A percentile compares a stretch with the other conserved stretches of the same genome.
These are phyloP conservation scores for Tolypocladium cylindrosporum DNA, from an alignment of 2,329 filamentous ascomycete genomes.

Conservation along the genomic window DNA sequence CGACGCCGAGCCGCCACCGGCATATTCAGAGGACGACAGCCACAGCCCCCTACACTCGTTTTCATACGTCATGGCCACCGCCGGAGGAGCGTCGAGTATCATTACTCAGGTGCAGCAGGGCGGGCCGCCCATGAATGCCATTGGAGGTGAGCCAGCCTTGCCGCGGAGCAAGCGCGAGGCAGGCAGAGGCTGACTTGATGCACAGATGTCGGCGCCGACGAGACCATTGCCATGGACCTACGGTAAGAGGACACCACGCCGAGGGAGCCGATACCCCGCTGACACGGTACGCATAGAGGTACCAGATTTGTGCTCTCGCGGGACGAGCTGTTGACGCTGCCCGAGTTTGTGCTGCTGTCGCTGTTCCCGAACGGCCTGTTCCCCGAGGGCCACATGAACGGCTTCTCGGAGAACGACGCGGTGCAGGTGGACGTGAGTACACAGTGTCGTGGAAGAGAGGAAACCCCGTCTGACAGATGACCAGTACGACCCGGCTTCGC, in stretches of 20 bases:
- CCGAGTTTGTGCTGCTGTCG: constrained; percentile 95
- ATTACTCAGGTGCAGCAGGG: constrained; percentile 98
- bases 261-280: constrained; percentile 5
- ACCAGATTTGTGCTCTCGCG: constrained; percentile 88
- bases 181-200: constrained; percentile 2
- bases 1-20: constrained; percentile 88
- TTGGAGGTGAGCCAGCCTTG: constrained; percentile 56
- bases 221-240: constrained; percentile 90
- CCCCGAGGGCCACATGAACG: constrained; percentile 90
- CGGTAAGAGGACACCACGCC: constrained; percentile 48
- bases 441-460: background rate
- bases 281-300: constrained; percentile 48
- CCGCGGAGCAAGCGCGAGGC: background rate
- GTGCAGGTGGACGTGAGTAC: constrained; percentile 93
- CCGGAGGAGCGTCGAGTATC: constrained; percentile 94
- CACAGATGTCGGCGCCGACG: constrained; percentile 72
- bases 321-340: constrained; percentile 88
- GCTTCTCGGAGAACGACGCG: constrained; percentile 84
- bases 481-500: constrained; percentile 90
- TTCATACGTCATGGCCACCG: constrained; percentile 94
- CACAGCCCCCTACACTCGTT: constrained; percentile 89
- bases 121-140: constrained; percentile 76
- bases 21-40: constrained; percentile 90
- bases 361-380: constrained; percentile 97
- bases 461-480: background rate